These are phyloP conservation scores for Dalbergia oliveri DNA, from an alignment of 306 rosid genomes.

Conservation along the genomic window DNA sequence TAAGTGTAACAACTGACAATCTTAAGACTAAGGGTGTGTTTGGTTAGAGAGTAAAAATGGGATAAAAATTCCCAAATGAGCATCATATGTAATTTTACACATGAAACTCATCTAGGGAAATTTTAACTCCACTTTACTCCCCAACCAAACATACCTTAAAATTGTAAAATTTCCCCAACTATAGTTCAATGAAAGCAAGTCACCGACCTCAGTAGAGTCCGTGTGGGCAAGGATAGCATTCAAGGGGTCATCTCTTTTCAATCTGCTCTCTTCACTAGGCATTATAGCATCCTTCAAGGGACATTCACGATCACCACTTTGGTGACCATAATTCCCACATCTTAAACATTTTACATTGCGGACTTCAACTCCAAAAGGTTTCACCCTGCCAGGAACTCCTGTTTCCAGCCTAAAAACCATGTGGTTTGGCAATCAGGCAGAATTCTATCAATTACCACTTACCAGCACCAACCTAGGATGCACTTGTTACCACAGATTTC, in stretches of 20 bases:
- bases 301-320: conserved; percentile 98
- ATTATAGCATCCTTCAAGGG: conserved; percentile 91
- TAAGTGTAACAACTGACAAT: conserved; percentile 8
- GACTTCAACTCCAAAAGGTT: conserved; percentile 95
- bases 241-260: conserved; percentile 96
- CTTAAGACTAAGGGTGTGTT: not conserved
- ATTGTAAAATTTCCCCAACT: conserved; percentile 25
- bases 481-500: conserved; percentile 27
- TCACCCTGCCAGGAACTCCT: conserved; percentile 80
- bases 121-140: no score
- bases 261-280: conserved; percentile 88
- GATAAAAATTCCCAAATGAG: no score
- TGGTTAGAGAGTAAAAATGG: no score
- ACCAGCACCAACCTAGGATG: conserved; percentile 11
- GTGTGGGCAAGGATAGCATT: conserved; percentile 87
- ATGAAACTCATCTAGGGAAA: no score
- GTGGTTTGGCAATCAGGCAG: conserved; percentile 19
- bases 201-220: conserved; percentile 80
- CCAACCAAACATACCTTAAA: not conserved
- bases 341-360: conserved; percentile 95
- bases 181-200: not conserved
- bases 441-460: conserved; percentile 6
- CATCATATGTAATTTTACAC: no score
- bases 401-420: conserved; percentile 77
- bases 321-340: conserved; percentile 92